Evolutionary conservation across 2,329 filamentous ascomycete genomes (phyloP), one percentile per base, ranked within the genome.

Genomic region (Coniochaeta sp.): DNA sequence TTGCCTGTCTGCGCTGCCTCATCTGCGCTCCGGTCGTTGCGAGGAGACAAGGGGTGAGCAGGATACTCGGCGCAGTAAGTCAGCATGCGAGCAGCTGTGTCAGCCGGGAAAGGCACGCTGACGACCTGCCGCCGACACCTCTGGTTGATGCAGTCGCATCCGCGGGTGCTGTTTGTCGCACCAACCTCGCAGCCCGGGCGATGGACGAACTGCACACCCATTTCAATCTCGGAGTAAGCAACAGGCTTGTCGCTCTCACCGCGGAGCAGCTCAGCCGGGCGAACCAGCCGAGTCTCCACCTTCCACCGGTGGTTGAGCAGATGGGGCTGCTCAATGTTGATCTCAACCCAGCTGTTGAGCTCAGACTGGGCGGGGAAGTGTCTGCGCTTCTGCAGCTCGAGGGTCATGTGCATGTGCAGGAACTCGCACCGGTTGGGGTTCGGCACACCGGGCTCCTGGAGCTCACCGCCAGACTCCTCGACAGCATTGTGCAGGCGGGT

Each of bases 341-440:
- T 73, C 65, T 85, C 78, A 30, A 83, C 76, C 54, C 79, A 75
- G 52, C 78, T 79, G 55, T 80, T 67, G 51, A 85, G 74, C 60
- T 82, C 78, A 4, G 81, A 80, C n/a, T 79, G 77, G 10, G 72
- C 67, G 4, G 81, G 81, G 58, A 83, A 82, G 52, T 76, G 74
- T 57, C 73, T 74, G 45, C 76, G 75, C 55, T 81, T 73, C 60
- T 82, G 78, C 2, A 85, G 65, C 55, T 83, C 76, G 7, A 86
- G 71, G 1, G 79, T 79, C 4, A 79, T 74, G 55, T 83, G 80
- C 70, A 85, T 81, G 66, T 85, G 81, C 55, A 85, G 69, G 31
- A 84, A 75, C 55, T 79, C 76, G 54, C 81, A 79, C 32, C 75
- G 76, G 20, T 74, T 70, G 56, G 80, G 72, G 32, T 79, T 73